Conservation (phyloP, 805 yeast genomes). For the Hemisphaericaspora nanyangensis region DNA sequence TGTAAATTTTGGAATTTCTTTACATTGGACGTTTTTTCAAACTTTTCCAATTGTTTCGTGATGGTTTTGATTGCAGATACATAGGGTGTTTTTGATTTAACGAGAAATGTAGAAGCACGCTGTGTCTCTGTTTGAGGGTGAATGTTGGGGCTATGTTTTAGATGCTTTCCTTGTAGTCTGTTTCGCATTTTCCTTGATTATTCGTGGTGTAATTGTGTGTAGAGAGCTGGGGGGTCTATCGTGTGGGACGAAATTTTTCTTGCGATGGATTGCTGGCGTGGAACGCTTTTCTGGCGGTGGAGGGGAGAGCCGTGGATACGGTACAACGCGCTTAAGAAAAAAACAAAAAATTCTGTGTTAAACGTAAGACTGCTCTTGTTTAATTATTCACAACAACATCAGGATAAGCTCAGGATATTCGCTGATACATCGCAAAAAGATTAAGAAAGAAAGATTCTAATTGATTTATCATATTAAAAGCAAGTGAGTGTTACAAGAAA, state of each 20-base stretch:
- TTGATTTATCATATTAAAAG: not conserved
- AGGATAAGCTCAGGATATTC: too few relatives aligned
- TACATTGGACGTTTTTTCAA: constrained; percentile 23
- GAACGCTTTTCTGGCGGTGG: too few relatives aligned
- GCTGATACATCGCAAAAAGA: too few relatives aligned
- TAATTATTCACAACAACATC: too few relatives aligned
- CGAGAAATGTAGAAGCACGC: constrained; percentile 46
- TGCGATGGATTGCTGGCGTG: not conserved
- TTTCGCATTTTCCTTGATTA: not conserved
- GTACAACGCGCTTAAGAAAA: too few relatives aligned
- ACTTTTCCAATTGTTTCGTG: constrained; percentile 45
- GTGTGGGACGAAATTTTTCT: not conserved
- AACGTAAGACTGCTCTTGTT: too few relatives aligned
- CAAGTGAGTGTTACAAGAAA: not conserved
- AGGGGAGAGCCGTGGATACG: too few relatives aligned
- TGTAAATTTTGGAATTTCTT: constrained; percentile 27
- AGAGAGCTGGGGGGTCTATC: not conserved
- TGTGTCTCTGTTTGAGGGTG: constrained; percentile 39
- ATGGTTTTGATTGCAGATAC: constrained; percentile 69
- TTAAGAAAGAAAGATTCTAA: too few relatives aligned
- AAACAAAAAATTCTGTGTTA: too few relatives aligned
- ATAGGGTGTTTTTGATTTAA: constrained; percentile 67
- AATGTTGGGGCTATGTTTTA: constrained; percentile 55
- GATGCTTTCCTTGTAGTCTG: constrained; percentile 26
- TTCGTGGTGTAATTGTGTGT: not conserved